These are phyloP conservation scores for Echinosophora koreensis DNA, from an alignment of 306 rosid species.

Conservation along the genomic window DNA sequence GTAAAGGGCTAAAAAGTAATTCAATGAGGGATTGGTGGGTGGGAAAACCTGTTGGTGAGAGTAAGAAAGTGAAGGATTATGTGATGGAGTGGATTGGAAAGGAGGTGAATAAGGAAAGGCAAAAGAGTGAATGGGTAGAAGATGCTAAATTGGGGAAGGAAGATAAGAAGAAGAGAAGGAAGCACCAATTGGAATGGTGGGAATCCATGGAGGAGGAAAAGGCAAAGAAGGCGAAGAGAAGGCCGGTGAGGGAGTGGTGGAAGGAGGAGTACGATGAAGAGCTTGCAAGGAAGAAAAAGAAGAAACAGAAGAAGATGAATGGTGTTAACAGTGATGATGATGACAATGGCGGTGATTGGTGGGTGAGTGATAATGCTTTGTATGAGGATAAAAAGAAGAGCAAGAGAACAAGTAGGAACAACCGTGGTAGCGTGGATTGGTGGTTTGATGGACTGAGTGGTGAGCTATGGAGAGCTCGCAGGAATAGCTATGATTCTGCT, in stretches of 20 bases:
- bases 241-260: conserved; percentile 96
- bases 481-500: conserved; percentile 72
- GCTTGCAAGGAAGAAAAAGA: conserved; percentile 62
- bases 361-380: conserved; percentile 70
- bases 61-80: conserved; percentile 78
- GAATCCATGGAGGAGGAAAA: conserved; percentile 79
- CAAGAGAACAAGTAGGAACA: conserved; percentile 65
- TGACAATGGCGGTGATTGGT: conserved; percentile 62
- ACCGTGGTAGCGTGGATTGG: conserved; percentile 72
- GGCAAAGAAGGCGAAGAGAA: conserved; percentile 71
- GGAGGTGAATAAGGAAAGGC: conserved; percentile 71
- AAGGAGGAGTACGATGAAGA: conserved; percentile 86
- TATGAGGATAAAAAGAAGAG: conserved; percentile 61
- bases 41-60: conserved; percentile 61
- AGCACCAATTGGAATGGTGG: conserved; percentile 90
- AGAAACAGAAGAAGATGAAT: conserved; percentile 56
- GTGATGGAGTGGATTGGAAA: conserved; percentile 96
- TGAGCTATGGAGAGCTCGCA: conserved; percentile 64
- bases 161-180: conserved; percentile 61
- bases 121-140: conserved; percentile 53
- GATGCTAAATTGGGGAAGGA: conserved; percentile 37
- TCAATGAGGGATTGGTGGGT: conserved; percentile 78
- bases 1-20: conserved; percentile 50
- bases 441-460: conserved; percentile 89
- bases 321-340: conserved; percentile 55